Base-by-base conservation (phyloP, 805 yeast species). In the Saturnispora besseyi region DNA sequence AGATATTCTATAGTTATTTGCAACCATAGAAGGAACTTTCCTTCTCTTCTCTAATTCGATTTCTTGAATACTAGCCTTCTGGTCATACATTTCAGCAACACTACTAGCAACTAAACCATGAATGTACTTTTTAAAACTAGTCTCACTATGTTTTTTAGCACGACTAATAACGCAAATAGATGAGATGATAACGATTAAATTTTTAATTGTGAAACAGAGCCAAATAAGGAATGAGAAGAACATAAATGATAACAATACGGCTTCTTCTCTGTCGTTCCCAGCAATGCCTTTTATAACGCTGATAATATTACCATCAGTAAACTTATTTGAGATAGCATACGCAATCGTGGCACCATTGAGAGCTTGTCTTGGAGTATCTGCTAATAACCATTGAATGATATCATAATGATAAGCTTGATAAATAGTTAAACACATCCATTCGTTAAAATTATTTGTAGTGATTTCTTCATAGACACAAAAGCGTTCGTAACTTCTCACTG, bases 301-400 rank as follows among this genome's bases (percentile, higher is more conserved):
- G 34, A 75, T 68, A 51, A 74, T 72, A 46, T 66, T 59, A 26
- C 59, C 53, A 13, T 62, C 57, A 48, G 73, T 70, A 53, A 71
- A 69, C 37, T 62, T 53, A 46, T 70, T 74, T 13, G 76, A 76
- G 32, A 72, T 68, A 1, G 79, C 69, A 36, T 76, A 79, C 49
- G 78, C 78, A 55, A 69, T 71, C 9, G 96, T 87, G 56, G 85
- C 69, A 28, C 89, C 84, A 61, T 88, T 88, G 54, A 88, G 77
- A 1, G 86, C 82, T 65, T 88, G 96, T 65, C 96, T 78, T 24
- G 96, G 96, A 15, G 89, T 75, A 57, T 88, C 96, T 0, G 95
- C 89, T 42, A 86, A 68, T 9, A 87, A 58, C 56, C 87, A 74
- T 43, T 70, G 72, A 42, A 78, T 68, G 12, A 84, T 58, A 55